Conservation (phyloP, 441 rosid genomes). For the Aquilaria agallochum region DNA sequence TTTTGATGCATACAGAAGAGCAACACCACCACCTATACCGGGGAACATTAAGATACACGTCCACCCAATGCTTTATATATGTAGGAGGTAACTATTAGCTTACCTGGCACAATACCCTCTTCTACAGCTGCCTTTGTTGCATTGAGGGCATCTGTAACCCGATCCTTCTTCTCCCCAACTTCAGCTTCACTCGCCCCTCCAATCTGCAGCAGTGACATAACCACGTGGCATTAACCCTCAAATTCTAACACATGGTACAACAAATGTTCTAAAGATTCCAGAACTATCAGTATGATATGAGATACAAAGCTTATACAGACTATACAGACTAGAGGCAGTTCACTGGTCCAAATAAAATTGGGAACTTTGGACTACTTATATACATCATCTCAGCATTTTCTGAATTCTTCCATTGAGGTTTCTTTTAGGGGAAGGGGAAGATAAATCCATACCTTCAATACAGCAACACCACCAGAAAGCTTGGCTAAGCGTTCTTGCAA, state of each 20-base stretch:
- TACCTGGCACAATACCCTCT: slow-evolving; percentile 72
- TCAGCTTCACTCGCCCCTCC: slow-evolving; percentile 72
- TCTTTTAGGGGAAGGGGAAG: slow-evolving; percentile 1
- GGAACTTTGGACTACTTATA: neutral
- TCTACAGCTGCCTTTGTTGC: slow-evolving; percentile 67
- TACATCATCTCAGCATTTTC: neutral
- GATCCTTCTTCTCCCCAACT: slow-evolving; percentile 56
- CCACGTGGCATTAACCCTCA: neutral
- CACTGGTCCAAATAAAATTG: neutral
- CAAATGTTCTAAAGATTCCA: too few relatives aligned
- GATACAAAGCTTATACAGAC: neutral
- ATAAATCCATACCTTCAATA: slow-evolving; percentile 38
- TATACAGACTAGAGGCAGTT: neutral
- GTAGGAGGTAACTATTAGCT: neutral
- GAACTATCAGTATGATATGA: too few relatives aligned
- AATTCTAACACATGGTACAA: too few relatives aligned
- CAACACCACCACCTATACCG: slow-evolving; percentile 64
- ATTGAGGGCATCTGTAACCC: slow-evolving; percentile 62
- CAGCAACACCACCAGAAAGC: slow-evolving; percentile 69
- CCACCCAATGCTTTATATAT: neutral
- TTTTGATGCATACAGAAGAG: slow-evolving; percentile 67
- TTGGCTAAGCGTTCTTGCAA: slow-evolving; percentile 54
- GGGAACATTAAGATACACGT: neutral
- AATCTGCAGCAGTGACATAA: slow-evolving; percentile 23
- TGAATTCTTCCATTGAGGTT: neutral